Evolutionary conservation across 192 early-diverging fungal species (phyloP).

Genomic region (Linnemannia elongata): DNA sequence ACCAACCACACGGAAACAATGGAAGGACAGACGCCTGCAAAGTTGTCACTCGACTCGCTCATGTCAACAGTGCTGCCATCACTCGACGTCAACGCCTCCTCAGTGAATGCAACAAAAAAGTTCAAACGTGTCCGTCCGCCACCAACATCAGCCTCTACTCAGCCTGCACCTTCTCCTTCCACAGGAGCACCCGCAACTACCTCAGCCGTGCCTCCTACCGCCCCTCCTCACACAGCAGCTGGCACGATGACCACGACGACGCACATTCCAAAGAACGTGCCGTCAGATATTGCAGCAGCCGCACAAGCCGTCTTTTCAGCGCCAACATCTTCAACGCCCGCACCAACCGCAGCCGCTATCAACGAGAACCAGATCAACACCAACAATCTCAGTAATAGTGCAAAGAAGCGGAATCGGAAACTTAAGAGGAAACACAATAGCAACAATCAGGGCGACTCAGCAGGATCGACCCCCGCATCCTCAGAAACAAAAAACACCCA

Average conservation of each 20-base stretch:
- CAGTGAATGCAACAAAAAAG: constrained; percentile 25
- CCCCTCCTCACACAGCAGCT: background rate
- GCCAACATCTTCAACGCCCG: background rate
- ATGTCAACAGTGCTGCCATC: constrained; percentile 36
- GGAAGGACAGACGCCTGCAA: constrained; percentile 11
- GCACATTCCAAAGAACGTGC: background rate
- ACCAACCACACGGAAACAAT: background rate
- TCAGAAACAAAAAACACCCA: background rate
- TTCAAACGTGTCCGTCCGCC: constrained; percentile 31
- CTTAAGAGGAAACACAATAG: background rate
- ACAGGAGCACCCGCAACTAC: background rate
- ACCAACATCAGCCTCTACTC: constrained; percentile 2
- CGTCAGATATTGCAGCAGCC: constrained; percentile 17
- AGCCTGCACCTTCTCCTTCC: background rate
- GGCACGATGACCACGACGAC: background rate
- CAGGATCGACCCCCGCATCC: background rate
- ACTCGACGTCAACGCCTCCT: background rate
- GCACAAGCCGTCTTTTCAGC: background rate
- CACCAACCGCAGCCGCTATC: background rate
- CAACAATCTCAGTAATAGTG: background rate
- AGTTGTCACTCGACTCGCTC: constrained; percentile 43
- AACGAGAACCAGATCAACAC: background rate
- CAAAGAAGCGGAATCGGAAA: background rate
- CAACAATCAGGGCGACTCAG: background rate
- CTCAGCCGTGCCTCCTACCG: background rate